Conservation (phyloP, 2,329 filamentous ascomycete species). For the Aurifilum marmelostoma region DNA sequence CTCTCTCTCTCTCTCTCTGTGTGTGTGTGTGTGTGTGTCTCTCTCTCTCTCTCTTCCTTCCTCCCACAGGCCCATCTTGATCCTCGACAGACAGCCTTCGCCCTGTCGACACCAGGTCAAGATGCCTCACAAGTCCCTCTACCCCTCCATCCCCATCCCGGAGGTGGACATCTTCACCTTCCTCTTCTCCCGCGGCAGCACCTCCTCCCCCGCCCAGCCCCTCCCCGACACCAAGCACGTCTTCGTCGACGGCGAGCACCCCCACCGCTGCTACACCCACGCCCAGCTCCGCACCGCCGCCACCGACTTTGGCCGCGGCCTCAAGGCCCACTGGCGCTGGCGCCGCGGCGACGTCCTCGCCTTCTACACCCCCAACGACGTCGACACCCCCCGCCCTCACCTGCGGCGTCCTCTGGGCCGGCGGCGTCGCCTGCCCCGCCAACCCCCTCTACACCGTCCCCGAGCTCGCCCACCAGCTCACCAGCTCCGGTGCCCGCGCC, state of each 20-base stretch:
- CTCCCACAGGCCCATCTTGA: background rate
- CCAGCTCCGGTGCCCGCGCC: conserved; percentile 74
- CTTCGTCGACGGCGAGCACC: conserved; percentile 71
- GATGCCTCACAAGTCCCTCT: conserved; percentile 75
- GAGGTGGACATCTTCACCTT: conserved; percentile 77
- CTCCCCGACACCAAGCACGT: conserved; percentile 80
- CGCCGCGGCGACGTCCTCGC: conserved; percentile 81
- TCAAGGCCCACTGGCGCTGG: conserved; percentile 77
- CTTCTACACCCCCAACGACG: conserved; percentile 82
- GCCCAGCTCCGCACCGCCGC: conserved; percentile 67
- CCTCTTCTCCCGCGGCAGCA: conserved; percentile 64
- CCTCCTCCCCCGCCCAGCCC: conserved; percentile 51
- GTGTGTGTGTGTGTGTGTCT: too few species aligned
- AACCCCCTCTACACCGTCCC: conserved; percentile 86
- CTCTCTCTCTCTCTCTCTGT: background rate
- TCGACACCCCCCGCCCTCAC: conserved; percentile 79
- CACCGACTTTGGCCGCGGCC: conserved; percentile 76
- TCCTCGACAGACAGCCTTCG: background rate
- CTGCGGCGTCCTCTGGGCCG: conserved; percentile 82
- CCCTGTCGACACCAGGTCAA: conserved; percentile 27
- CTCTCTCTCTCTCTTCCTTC: too few species aligned
- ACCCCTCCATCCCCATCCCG: conserved; percentile 69
- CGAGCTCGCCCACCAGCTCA: conserved; percentile 83
- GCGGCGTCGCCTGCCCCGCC: conserved; percentile 79
- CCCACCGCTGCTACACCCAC: conserved; percentile 70